These are phyloP conservation scores for Citrullus colocynthis DNA, from an alignment of 306 rosid species.

Conservation along the genomic window DNA sequence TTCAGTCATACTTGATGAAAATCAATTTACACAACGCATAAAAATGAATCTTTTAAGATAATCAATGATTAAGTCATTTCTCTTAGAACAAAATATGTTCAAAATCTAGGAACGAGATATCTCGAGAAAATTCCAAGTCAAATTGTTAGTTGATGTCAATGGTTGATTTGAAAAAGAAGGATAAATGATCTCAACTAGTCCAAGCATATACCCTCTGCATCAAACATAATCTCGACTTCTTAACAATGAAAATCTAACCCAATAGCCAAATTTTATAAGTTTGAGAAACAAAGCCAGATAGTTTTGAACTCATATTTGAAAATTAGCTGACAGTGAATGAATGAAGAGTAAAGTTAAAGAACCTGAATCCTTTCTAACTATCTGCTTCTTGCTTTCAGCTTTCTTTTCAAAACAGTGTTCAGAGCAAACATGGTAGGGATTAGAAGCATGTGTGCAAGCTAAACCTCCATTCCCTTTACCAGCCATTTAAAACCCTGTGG, in stretches of 20 bases:
- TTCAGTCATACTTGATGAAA: neutral
- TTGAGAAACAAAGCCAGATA: neutral
- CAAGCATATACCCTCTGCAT: neutral
- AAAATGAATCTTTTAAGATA: neutral
- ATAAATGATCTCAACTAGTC: neutral
- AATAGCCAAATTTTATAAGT: neutral
- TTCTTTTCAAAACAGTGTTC: slow-evolving; percentile 70
- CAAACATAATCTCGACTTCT: neutral
- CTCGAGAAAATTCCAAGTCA: neutral
- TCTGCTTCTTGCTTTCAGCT: slow-evolving; percentile 46
- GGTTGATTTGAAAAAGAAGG: neutral
- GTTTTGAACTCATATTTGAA: neutral
- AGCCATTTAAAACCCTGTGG: slow-evolving; percentile 26
- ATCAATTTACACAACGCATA: neutral
- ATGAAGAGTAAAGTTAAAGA: neutral
- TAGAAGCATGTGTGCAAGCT: slow-evolving; percentile 69
- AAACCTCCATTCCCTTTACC: slow-evolving; percentile 67
- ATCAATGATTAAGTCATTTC: neutral
- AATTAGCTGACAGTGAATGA: neutral
- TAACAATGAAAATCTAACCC: neutral
- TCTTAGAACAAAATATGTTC: neutral
- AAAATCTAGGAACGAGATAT: neutral
- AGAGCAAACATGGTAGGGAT: slow-evolving; percentile 73
- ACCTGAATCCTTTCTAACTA: neutral
- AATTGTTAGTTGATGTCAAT: neutral